Base-by-base conservation (phyloP, 495 filamentous ascomycete genomes). In the Lentithecium fluviatile region DNA sequence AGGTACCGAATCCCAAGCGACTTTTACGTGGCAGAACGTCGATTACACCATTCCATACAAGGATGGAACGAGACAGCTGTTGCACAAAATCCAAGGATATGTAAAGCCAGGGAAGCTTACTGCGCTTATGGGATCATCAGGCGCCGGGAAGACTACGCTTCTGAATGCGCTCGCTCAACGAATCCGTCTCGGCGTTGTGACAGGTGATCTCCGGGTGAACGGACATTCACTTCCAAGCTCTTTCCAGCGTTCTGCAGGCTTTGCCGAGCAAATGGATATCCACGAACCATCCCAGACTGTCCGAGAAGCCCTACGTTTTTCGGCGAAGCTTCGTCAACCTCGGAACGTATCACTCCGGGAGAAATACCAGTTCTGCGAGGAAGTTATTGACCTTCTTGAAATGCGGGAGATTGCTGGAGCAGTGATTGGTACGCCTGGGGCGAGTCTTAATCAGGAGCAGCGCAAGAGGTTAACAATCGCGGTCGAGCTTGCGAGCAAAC, bases 301-400 rank as follows among this genome's bases (percentile, higher is more conserved):
- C 10, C 62, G 71, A 2, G 71, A 74, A 43, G 67, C 71, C 1
- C 58, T 74, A 0, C 54, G 65, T 6, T 74, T 74, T 50, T 67
- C 62, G n/a, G 71, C 71, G 12, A 47, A 70, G 29, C 66, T 74
- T n/a, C 69, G 71, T 11, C 69, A 72, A 45, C 50, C 61, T 5
- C 51, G 20, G 1, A 49, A 45, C 17, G 58, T 62, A 21, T 38
- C 62, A 12, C 62, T 71, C 36, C 63, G 66, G n/a, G 79, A 82
- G 42, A 83, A 82, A 49, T 73, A 77, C 29, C 52, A 71, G 0
- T 82, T 76, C 55, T 79, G 82, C 21, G 77, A 82, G 36, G 76
- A 79, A 26, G 77, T 83, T 6, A 80, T 83, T 40, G 70, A 78
- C 12, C 76, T 82, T 69, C 76, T 83, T 7, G 75, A 75, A 29